These are phyloP conservation scores for Puccinia horiana DNA, from an alignment of 1,284 basidiomycete genomes.

Conservation along the genomic window DNA sequence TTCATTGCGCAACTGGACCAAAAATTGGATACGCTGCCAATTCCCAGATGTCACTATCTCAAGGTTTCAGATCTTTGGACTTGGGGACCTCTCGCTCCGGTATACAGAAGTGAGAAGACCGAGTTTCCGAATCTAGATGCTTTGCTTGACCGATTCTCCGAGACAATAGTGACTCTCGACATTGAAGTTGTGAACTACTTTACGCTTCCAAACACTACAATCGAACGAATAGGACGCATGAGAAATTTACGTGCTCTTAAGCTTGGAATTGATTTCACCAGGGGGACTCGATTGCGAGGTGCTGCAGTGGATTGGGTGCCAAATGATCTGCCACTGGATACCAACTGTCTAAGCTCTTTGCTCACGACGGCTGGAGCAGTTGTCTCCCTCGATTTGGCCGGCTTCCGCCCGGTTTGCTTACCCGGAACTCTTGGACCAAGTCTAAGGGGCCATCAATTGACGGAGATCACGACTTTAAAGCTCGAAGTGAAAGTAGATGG, in stretches of 20 bases:
- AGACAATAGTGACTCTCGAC: neutral
- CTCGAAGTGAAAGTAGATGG: neutral
- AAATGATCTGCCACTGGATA: neutral
- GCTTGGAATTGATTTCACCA: neutral
- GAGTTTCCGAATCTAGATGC: neutral
- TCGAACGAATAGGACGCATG: constrained; percentile 1
- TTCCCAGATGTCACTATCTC: neutral
- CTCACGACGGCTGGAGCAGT: neutral
- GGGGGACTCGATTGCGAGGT: no score
- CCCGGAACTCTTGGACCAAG: neutral
- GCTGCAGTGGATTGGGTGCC: neutral
- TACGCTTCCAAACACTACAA: neutral
- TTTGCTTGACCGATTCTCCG: constrained; percentile 10
- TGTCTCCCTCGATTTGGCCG: neutral
- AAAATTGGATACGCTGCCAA: neutral
- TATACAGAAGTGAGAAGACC: neutral
- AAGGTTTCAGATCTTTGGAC: constrained; percentile 3
- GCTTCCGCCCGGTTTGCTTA: neutral
- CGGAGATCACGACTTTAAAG: neutral
- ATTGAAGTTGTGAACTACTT: constrained; percentile 10
- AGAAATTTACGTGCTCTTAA: neutral
- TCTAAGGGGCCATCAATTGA: neutral
- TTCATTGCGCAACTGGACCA: neutral
- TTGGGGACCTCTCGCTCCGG: neutral
- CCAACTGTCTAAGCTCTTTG: neutral